Evolutionary conservation across 139 green algal genomes (phyloP).

Genomic region (Astrephomene gubernaculifera): DNA sequence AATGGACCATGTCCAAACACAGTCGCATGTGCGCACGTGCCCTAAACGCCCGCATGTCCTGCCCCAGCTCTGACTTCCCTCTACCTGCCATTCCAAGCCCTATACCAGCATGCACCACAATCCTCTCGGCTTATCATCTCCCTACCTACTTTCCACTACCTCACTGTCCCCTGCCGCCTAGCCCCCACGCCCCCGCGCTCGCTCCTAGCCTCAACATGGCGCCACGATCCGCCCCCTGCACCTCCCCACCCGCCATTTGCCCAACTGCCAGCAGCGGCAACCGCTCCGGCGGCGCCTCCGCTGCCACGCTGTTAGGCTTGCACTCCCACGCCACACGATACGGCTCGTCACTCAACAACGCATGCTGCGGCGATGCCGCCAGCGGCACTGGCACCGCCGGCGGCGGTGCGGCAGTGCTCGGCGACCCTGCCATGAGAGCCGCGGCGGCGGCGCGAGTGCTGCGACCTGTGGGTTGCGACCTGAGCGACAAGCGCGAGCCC

Average conservation of each 20-base stretch:
- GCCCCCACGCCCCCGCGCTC: not conserved
- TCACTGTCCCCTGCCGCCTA: not conserved
- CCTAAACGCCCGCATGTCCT: too few species aligned
- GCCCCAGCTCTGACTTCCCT: too few species aligned
- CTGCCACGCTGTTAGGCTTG: constrained; percentile 23
- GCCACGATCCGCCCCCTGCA: not conserved
- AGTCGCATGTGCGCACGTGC: too few species aligned
- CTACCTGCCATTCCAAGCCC: too few species aligned
- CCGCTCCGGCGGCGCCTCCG: constrained; percentile 31
- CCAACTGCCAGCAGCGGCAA: constrained; percentile 38
- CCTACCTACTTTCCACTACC: too few species aligned
- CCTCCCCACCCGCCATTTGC: constrained; percentile 1
- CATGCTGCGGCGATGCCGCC: not conserved
- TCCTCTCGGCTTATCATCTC: too few species aligned
- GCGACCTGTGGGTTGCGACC: not conserved
- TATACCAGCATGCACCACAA: too few species aligned
- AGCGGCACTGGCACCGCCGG: constrained; percentile 38
- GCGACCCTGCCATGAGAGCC: constrained; percentile 11
- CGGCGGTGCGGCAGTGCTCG: constrained; percentile 8
- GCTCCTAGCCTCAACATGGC: constrained; percentile 28
- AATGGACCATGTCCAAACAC: too few species aligned
- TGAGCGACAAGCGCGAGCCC: not conserved
- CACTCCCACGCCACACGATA: constrained; percentile 45
- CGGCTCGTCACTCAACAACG: constrained; percentile 37
- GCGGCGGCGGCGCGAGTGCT: constrained; percentile 10